Evolutionary conservation across 805 yeast genomes (phyloP).

Genomic region (Cyberlindnera saturnus): DNA sequence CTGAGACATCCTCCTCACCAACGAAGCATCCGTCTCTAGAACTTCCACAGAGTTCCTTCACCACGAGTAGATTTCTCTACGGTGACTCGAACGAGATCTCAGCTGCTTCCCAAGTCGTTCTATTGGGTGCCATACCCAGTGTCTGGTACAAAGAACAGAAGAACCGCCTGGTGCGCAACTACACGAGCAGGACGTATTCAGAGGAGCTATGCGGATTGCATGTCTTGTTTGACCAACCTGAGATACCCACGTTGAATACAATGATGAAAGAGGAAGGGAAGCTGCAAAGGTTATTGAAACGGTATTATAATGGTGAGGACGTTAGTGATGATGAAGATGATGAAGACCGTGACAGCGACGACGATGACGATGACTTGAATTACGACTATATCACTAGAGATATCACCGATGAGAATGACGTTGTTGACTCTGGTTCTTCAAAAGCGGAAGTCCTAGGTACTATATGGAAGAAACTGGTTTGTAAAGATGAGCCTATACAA

Average conservation of each 20-base stretch:
- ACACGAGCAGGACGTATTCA: constrained; percentile 6
- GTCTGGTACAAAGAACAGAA: constrained; percentile 43
- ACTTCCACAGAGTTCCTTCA: constrained; percentile 36
- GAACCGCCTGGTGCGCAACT: constrained; percentile 20
- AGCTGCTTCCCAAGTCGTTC: constrained; percentile 38
- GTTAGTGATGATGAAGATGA: constrained; percentile 2
- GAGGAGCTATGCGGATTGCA: not conserved
- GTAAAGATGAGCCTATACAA: no score
- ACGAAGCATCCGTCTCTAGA: no score
- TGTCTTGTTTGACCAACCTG: not conserved
- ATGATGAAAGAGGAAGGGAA: not conserved
- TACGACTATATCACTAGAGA: not conserved
- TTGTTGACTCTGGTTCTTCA: not conserved
- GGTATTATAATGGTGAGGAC: constrained; percentile 2
- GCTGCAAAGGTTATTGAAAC: constrained; percentile 5
- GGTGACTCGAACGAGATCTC: constrained; percentile 43
- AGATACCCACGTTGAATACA: not conserved
- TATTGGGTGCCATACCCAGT: constrained; percentile 55
- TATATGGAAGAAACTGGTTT: no score
- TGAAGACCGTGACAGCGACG: not conserved
- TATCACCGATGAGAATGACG: not conserved
- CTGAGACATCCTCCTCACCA: no score
- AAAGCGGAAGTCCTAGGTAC: no score
- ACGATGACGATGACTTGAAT: not conserved
- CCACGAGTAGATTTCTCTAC: constrained; percentile 54